Evolutionary conservation across 2,329 filamentous ascomycete genomes (phyloP).

Genomic region (Penicillium vulpinum): DNA sequence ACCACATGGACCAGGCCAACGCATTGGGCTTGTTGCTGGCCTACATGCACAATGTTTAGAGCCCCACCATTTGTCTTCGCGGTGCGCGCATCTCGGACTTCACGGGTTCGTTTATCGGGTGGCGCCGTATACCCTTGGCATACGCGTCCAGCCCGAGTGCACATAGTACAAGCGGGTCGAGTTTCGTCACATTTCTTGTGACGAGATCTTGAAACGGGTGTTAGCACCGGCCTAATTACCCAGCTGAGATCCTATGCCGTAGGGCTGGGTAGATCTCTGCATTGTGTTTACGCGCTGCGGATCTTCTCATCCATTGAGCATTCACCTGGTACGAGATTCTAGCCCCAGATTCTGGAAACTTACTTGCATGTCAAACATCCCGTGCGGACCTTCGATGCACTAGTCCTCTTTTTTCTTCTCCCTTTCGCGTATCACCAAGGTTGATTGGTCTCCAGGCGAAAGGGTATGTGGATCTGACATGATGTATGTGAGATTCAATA

Average conservation of each 20-base stretch:
- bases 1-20: background rate
- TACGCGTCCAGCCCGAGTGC: background rate
- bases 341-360: background rate
- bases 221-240: background rate
- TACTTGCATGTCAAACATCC: slow-evolving; percentile 10
- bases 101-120: slow-evolving; percentile 1
- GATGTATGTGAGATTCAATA: background rate
- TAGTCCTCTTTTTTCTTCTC: slow-evolving; percentile 1
- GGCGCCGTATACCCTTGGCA: slow-evolving; percentile 3
- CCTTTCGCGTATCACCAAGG: background rate
- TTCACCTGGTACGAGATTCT: background rate
- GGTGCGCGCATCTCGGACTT: background rate
- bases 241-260: background rate
- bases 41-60: background rate
- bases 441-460: background rate
- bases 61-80: background rate
- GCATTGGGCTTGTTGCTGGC: background rate
- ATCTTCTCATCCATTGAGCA: background rate
- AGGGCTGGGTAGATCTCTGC: background rate
- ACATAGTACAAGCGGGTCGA: slow-evolving; percentile 5
- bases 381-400: slow-evolving; percentile 5
- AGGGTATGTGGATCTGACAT: background rate
- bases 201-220: background rate
- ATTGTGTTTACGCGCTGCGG: background rate
- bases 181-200: slow-evolving; percentile 10